Percentiles rank a stretch among this genome's conserved stretches.
phyloP scores from a whole-genome alignment of 768 basidiomycete species.

The Hypsizygus marmoreus region DNA sequence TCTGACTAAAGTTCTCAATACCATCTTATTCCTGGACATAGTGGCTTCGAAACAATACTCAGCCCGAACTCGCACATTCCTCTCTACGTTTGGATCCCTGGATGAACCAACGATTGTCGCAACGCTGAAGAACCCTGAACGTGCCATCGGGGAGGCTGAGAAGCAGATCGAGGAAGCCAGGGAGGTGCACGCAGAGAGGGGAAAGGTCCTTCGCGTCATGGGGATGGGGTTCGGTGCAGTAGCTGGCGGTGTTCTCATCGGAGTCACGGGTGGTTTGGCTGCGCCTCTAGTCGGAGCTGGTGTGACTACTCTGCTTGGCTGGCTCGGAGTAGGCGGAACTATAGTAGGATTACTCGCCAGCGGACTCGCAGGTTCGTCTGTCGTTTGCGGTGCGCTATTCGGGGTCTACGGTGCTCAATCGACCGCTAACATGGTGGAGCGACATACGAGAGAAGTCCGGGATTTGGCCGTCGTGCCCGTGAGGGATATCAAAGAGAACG shows the following conservation, averaged over 20 bases:
- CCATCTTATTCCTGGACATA: constrained; percentile 53
- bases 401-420: constrained; percentile 56
- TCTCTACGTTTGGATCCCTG: constrained; percentile 37
- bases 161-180: constrained; percentile 40
- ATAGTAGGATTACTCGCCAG: constrained; percentile 50
- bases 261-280: constrained; percentile 60
- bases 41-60: constrained; percentile 51
- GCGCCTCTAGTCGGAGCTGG: constrained; percentile 61
- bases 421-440: constrained; percentile 48
- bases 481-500: constrained; percentile 30
- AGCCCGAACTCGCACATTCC: constrained; percentile 49
- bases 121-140: constrained; percentile 51
- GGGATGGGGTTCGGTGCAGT: constrained; percentile 55
- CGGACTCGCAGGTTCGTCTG: constrained; percentile 55
- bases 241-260: constrained; percentile 56
- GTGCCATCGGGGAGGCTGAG: constrained; percentile 45
- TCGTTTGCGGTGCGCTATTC: constrained; percentile 60
- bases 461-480: constrained; percentile 56
- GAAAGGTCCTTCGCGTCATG: constrained; percentile 42
- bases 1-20: constrained; percentile 46
- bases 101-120: constrained; percentile 47
- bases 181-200: constrained; percentile 41
- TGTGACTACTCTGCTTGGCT: constrained; percentile 47
- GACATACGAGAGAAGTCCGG: constrained; percentile 53
- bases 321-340: constrained; percentile 56